A percentile compares a stretch with the other conserved stretches of the same genome.
Evolutionary conservation across 495 filamentous ascomycete genomes (phyloP).

Genomic region (Podospora pseudoanserina): DNA sequence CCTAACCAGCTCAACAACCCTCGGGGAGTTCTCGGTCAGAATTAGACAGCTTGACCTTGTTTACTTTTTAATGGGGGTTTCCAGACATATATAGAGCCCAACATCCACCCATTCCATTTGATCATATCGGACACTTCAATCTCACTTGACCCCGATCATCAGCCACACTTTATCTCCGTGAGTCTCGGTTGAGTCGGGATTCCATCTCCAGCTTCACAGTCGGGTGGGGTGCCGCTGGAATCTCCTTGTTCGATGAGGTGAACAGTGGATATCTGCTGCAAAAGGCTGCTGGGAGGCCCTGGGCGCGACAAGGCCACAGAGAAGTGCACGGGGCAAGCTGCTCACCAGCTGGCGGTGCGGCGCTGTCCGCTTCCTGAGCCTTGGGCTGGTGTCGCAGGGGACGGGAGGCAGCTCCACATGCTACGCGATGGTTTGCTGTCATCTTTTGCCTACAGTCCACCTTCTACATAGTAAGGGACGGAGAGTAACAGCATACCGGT

Average conservation of each 20-base stretch:
- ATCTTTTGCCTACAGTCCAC: slow-evolving; percentile 10
- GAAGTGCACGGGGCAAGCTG: not conserved
- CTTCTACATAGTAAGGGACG: not conserved
- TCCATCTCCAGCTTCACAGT: not conserved
- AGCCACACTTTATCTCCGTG: not conserved
- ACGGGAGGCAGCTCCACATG: slow-evolving; percentile 13
- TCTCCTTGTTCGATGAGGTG: not conserved
- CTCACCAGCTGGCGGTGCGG: slow-evolving; percentile 17
- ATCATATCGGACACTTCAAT: not conserved
- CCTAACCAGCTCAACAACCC: not conserved
- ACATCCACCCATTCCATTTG: not conserved
- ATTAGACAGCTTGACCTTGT: not conserved
- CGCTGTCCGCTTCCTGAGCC: slow-evolving; percentile 8
- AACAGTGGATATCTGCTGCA: not conserved
- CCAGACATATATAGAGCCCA: not conserved
- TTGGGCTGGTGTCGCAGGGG: not conserved
- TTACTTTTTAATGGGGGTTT: not conserved
- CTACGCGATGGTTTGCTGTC: slow-evolving; percentile 16
- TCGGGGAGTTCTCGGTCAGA: not conserved
- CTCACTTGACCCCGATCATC: not conserved
- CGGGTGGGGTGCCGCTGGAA: not conserved
- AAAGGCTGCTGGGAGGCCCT: not conserved
- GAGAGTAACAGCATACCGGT: not conserved
- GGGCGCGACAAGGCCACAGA: not conserved
- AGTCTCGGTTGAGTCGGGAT: not conserved